Base-by-base conservation (phyloP, 176 grass and related monocot genomes). In the Panicum miliaceum region DNA sequence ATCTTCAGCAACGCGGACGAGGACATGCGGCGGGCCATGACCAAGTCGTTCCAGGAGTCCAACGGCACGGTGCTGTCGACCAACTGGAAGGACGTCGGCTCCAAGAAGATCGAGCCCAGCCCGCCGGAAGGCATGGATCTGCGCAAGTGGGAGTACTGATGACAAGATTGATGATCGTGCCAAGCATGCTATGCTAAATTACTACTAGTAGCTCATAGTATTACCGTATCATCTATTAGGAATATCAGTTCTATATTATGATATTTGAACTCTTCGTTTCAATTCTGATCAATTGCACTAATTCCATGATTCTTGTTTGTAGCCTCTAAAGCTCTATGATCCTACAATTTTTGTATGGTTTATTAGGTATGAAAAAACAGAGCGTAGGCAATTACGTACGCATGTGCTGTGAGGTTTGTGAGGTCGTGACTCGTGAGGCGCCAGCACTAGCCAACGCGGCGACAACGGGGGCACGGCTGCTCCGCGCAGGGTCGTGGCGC, bases 81-180 rank as follows among this genome's bases (percentile, higher is more conserved):
- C 18, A 32, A 48, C 61, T 79, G 60, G 77, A 7, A 79, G 77
- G 77, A 79, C 18, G 77, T 79, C 2, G 42, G 77, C n/a, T 48
- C 77, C 42, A 79, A 79, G 77, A 79, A 64, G 43, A 51, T 51
- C 43, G 60, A 79, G 26, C 42, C 61, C 60, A 79, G 61, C 61
- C 26, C 77, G 77, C 61, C 61, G 1, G 77, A 79, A 2, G 43
- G 77, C 60, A 50, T 65, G 60, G 61, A 79, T 8, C 60, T 79
- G 60, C 61, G 60, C 26, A 79, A 79, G 60, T 79, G 77, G 77
- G 77, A 79, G 60, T 66, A 79, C 45, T 79, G 7, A n/a, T 79
- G 7, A n/a, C 0, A 29, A 18, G 19, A 15, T 10, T 8, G 22
- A 36, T 22, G 29, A 7, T 41, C 19, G 2, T 37, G 26, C 27